Evolutionary conservation across 2,329 filamentous ascomycete species (phyloP).

Genomic region (Lachnellula willkommii): DNA sequence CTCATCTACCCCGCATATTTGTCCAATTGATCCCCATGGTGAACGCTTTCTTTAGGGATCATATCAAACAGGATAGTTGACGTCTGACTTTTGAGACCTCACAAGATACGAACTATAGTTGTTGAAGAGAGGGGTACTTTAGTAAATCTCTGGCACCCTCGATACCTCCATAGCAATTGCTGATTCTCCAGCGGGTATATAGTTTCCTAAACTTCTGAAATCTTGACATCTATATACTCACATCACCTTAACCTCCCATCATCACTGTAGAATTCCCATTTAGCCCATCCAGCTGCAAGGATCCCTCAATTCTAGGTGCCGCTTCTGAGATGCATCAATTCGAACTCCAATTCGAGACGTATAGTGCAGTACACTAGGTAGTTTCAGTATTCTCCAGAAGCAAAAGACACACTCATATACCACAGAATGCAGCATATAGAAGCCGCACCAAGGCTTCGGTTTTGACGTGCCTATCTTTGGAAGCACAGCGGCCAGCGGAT

Average conservation of each 20-base stretch:
- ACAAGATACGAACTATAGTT: no score
- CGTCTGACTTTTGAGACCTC: no score
- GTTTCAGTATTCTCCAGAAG: background rate
- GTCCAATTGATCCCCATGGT: background rate
- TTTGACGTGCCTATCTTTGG: no score
- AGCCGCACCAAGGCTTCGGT: background rate
- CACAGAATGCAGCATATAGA: background rate
- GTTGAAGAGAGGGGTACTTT: no score
- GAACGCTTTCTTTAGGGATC: no score
- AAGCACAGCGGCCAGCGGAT: no score
- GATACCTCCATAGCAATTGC: no score
- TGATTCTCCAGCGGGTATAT: background rate
- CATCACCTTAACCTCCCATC: background rate
- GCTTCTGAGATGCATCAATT: constrained; percentile 20
- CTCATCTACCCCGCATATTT: background rate
- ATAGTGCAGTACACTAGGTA: background rate
- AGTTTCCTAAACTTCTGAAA: background rate
- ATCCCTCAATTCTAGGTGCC: constrained; percentile 25
- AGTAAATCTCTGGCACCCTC: background rate
- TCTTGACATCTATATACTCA: background rate
- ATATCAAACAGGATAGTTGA: no score
- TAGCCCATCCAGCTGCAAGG: constrained; percentile 14
- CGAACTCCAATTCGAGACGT: constrained; percentile 25
- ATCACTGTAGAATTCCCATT: background rate
- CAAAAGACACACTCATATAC: background rate